Evolutionary conservation across 2,329 filamentous ascomycete genomes (phyloP), one percentile per base, ranked within the genome.

Genomic region (Sporothrix euskadiensis): DNA sequence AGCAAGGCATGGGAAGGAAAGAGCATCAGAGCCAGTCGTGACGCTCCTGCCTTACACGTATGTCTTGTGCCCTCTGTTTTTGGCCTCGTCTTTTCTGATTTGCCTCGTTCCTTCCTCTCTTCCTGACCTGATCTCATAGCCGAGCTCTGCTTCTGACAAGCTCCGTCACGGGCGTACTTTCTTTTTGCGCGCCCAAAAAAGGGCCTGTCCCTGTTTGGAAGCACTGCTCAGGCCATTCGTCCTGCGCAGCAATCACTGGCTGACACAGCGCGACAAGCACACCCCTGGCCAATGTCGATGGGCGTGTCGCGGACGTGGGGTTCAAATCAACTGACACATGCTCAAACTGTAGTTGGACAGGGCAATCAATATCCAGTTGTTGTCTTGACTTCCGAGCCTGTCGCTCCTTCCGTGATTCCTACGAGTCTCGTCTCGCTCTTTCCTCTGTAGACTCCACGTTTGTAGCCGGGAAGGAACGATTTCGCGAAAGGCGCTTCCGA

Each of bases 301-400:
- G 49, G 66, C 66, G 49, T 69, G 66, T 56, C 66, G 66, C 49
- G 49, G 66, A 56, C 49, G 49, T 56, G 66, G 66, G 49, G 32
- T 22, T 54, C 41, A 49, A 8, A 49, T 47, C 47, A n/a, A 69
- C 19, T 26, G 49, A 69, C 66, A 69, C 66, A 69, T 69, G 66
- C 32, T 41, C 66, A 56, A 56, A 69, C 32, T 8, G 22, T 41
- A 19, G 44, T 14, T 49, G 44, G 7, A 16, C 47, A 14, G 16
- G 44, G 14, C 44, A 19, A 26, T 19, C 7, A 57, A 10, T 16
- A 14, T 1, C 3, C 52, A 35, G n/a, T 14, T 35, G 16, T 39
- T 16, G 54, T 3, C 47, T 14, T 63, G 16, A 4, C 5, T 8
- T 63, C 59, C 3, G 9, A 35, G 35, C n/a, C 3, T 26, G 59